Conservation (phyloP, 805 yeast species). For the Candida berthetii region DNA sequence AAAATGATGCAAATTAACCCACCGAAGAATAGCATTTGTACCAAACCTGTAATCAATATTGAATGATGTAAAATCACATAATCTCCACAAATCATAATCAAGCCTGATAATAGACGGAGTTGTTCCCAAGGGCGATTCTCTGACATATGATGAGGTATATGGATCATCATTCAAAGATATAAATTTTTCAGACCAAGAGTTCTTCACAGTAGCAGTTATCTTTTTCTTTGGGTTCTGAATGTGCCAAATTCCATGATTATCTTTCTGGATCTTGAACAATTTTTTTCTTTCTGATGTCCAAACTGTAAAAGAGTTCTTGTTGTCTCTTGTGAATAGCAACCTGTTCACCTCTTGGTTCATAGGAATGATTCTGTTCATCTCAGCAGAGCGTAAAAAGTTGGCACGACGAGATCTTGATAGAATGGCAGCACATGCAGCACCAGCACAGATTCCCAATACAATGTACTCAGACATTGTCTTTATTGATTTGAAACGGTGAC, state of each 20-base stretch:
- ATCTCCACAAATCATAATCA: neutral
- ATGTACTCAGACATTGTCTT: neutral
- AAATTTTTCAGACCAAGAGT: constrained; percentile 10
- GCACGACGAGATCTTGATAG: neutral
- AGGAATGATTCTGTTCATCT: constrained; percentile 1
- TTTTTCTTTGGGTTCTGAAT: constrained; percentile 6
- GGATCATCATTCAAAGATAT: constrained; percentile 8
- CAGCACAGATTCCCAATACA: neutral
- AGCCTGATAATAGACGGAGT: constrained; percentile 10
- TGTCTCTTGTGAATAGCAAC: neutral
- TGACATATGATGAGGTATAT: neutral
- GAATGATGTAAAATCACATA: neutral
- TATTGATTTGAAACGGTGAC: too few species aligned
- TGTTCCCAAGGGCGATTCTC: constrained; percentile 11
- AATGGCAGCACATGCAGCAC: neutral
- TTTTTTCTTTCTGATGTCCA: neutral
- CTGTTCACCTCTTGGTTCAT: neutral
- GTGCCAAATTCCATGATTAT: constrained; percentile 11
- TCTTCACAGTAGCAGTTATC: constrained; percentile 12
- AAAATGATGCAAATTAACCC: constrained; percentile 16
- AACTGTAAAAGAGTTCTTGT: neutral
- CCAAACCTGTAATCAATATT: constrained; percentile 13
- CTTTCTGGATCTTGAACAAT: constrained; percentile 8
- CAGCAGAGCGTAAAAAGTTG: neutral
- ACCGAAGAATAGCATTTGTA: constrained; percentile 8